Evolutionary conservation across 2,329 filamentous ascomycete species (phyloP), one percentile per base, ranked within the genome.

Genomic region (Botrytis aclada): DNA sequence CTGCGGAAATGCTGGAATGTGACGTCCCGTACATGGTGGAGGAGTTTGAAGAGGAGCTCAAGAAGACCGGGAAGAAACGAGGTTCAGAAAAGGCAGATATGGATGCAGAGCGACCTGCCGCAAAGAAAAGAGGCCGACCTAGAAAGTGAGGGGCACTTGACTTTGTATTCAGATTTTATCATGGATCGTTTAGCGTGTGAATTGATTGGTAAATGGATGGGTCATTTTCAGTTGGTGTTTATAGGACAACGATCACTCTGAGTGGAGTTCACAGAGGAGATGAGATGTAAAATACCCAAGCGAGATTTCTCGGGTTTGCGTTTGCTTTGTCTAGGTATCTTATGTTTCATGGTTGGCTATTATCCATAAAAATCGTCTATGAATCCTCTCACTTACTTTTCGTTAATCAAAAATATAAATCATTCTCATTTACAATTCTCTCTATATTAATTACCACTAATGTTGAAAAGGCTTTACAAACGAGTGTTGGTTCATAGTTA

Each of bases 21-120:
- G 60, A 62, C 41, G 60, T 62, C 25, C 60, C 60, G 60, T 62
- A 62, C 14, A 39, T 62, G 60, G 60, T 62, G 22, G 60, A 62
- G 60, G 34, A 62, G 39, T 62, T 62, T 20, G 60, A 62, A 25
- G 10, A 62, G 14, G 34, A 34, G 37, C 12, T n/a, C 8, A 41
- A 41, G 37, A 39, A 62, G 3, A 41, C 60, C 7, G 60, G 5
- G 37, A 62, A 62, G 34, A 62, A 62, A 41, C 22, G 34, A 62
- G n/a, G 25, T n/a, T 34, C 34, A 62, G 25, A 25, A 18, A 41
- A 62, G n/a, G 22, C 37, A 62, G 25, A n/a, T n/a, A 25, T 16
- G 22, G 34, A 62, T 9, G 34, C 12, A 12, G 60, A 62, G 37
- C 34, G n/a, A 41, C 60, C 60, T 62, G 60, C 25, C 14, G 34